Conservation (phyloP, 495 filamentous ascomycete genomes). For the Daldinia grandis region DNA sequence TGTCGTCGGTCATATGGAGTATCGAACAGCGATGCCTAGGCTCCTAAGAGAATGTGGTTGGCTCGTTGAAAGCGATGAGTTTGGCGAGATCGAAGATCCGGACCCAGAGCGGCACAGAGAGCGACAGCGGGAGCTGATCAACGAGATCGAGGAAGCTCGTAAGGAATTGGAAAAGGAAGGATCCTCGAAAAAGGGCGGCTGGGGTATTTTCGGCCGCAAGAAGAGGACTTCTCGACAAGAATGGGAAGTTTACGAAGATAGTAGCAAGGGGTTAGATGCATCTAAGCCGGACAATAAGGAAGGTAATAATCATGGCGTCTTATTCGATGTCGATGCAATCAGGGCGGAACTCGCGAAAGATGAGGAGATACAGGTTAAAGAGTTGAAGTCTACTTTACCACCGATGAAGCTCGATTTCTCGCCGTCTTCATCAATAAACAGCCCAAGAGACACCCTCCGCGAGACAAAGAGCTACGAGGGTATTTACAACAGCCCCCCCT, state of each 20-base stretch:
- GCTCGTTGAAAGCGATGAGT: constrained; percentile 90
- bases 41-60: constrained; percentile 84
- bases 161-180: constrained; percentile 78
- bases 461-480: constrained; percentile 61
- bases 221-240: constrained; percentile 83
- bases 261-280: constrained; percentile 42
- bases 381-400: constrained; percentile 87
- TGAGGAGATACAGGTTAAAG: constrained; percentile 71
- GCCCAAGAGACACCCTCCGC: constrained; percentile 53
- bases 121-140: constrained; percentile 91
- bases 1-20: constrained; percentile 96
- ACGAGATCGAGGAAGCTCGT: constrained; percentile 93
- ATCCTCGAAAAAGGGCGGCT: constrained; percentile 56
- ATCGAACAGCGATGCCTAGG: constrained; percentile 88
- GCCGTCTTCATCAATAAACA: constrained; percentile 42
- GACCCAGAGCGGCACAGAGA: constrained; percentile 92
- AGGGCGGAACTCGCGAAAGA: constrained; percentile 83
- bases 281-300: constrained; percentile 54
- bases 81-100: constrained; percentile 95
- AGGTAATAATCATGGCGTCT: constrained; percentile 65
- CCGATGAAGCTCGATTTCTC: constrained; percentile 82
- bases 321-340: constrained; percentile 98
- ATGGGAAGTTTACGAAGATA: constrained; percentile 92
- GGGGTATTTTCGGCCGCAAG: constrained; percentile 80
- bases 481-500: constrained; percentile 33